These are phyloP conservation scores for Amanita pseudoporphyria DNA, from an alignment of 768 basidiomycete species.

Conservation along the genomic window DNA sequence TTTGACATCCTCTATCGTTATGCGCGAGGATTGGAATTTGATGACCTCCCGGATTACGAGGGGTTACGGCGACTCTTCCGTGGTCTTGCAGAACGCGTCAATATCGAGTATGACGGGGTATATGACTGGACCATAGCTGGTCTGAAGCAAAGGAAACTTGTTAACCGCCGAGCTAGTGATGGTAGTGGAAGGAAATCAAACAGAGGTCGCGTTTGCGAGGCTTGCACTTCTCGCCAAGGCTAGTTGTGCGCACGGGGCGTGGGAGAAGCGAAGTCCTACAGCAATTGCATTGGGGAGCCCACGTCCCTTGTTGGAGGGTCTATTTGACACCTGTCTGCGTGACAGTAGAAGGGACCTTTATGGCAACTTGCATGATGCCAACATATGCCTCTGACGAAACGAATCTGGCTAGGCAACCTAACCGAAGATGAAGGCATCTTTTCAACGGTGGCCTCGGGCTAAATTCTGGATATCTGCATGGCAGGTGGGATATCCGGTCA, in stretches of 20 bases:
- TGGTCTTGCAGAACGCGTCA: constrained; percentile 43
- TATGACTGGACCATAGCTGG: constrained; percentile 32
- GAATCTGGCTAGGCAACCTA: neutral
- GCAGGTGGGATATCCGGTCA: no score
- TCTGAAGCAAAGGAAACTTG: constrained; percentile 9
- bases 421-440: neutral
- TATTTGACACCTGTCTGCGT: neutral
- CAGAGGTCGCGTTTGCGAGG: constrained; percentile 26
- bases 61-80: constrained; percentile 70
- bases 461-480: no score
- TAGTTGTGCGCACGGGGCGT: constrained; percentile 4
- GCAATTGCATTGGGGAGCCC: neutral
- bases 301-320: neutral
- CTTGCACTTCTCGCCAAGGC: constrained; percentile 26
- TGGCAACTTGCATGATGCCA: neutral
- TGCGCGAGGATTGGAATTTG: constrained; percentile 74
- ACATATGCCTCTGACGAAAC: neutral
- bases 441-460: no score
- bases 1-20: constrained; percentile 77
- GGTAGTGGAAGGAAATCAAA: constrained; percentile 10
- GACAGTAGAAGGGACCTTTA: neutral
- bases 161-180: constrained; percentile 18
- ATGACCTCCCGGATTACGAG: constrained; percentile 84
- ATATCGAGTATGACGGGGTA: constrained; percentile 43
- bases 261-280: neutral